These are phyloP conservation scores for Astragalus glycyphyllos DNA, from an alignment of 306 rosid species.

Conservation along the genomic window DNA sequence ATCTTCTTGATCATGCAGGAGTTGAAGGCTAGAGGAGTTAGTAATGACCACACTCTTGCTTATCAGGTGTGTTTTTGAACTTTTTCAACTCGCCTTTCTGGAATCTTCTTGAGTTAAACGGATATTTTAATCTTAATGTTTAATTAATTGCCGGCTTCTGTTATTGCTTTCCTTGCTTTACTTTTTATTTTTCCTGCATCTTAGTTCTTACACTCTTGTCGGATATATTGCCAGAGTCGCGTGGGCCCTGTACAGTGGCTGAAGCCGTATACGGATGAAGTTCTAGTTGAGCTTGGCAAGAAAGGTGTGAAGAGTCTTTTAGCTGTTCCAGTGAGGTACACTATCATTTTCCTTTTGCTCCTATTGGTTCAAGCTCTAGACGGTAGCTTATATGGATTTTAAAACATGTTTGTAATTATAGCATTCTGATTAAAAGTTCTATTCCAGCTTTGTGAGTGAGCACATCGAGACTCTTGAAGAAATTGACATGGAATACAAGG, in stretches of 20 bases:
- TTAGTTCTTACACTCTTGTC: slow-evolving; percentile 29
- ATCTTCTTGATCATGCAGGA: slow-evolving; percentile 91
- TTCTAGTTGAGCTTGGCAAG: slow-evolving; percentile 95
- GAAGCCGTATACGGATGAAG: slow-evolving; percentile 97
- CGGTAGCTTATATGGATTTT: neutral
- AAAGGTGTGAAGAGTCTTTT: slow-evolving; percentile 89
- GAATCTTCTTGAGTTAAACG: slow-evolving; percentile 19
- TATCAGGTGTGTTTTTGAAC: slow-evolving; percentile 73
- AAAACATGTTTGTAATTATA: neutral
- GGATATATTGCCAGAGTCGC: slow-evolving; percentile 75
- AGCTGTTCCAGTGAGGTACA: slow-evolving; percentile 98
- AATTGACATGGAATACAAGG: slow-evolving; percentile 94
- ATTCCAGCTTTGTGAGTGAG: slow-evolving; percentile 93
- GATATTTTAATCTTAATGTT: slow-evolving; percentile 10
- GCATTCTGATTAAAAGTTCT: slow-evolving; percentile 22
- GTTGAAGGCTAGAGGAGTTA: slow-evolving; percentile 85
- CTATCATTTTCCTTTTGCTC: slow-evolving; percentile 3
- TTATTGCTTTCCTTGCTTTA: slow-evolving; percentile 27
- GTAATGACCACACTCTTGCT: slow-evolving; percentile 90
- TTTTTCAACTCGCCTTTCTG: slow-evolving; percentile 17
- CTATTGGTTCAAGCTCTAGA: slow-evolving; percentile 3
- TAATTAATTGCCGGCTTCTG: slow-evolving; percentile 5
- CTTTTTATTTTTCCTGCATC: slow-evolving; percentile 2
- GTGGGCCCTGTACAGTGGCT: slow-evolving; percentile 99
- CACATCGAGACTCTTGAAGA: slow-evolving; percentile 99